These are phyloP conservation scores for Bombardia bombarda DNA, from an alignment of 495 filamentous ascomycete genomes.

Conservation along the genomic window DNA sequence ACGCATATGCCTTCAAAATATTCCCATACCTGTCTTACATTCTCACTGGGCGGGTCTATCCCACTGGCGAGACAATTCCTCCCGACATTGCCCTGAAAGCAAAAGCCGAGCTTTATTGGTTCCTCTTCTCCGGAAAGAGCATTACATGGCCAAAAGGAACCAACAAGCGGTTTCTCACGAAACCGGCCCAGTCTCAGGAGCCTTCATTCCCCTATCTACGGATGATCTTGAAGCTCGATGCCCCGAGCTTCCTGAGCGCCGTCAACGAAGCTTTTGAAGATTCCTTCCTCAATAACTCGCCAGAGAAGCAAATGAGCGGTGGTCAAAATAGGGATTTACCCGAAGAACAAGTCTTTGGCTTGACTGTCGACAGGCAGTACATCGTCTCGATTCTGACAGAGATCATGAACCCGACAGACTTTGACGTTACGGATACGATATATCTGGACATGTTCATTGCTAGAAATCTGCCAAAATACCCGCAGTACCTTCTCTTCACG, in stretches of 20 bases:
- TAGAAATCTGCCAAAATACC: slow-evolving; percentile 91
- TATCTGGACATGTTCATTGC: slow-evolving; percentile 98
- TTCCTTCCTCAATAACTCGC: slow-evolving; percentile 74
- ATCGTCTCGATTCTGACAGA: slow-evolving; percentile 83
- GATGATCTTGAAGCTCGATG: slow-evolving; percentile 77
- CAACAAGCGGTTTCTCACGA: slow-evolving; percentile 45
- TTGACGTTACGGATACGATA: slow-evolving; percentile 73
- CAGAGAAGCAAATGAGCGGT: slow-evolving; percentile 48
- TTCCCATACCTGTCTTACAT: slow-evolving; percentile 92
- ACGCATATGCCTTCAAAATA: slow-evolving; percentile 62
- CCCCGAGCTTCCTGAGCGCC: slow-evolving; percentile 87
- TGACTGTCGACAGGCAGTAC: slow-evolving; percentile 82
- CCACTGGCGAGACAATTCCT: slow-evolving; percentile 65
- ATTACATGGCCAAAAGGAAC: slow-evolving; percentile 55
- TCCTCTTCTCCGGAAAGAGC: slow-evolving; percentile 77
- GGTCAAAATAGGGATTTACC: slow-evolving; percentile 38
- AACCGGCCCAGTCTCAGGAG: slow-evolving; percentile 39
- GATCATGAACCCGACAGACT: slow-evolving; percentile 69
- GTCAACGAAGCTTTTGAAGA: slow-evolving; percentile 98
- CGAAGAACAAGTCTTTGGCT: slow-evolving; percentile 57
- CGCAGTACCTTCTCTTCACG: slow-evolving; percentile 85
- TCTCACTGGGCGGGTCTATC: slow-evolving; percentile 86
- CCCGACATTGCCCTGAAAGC: slow-evolving; percentile 63
- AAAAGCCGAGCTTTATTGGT: slow-evolving; percentile 84
- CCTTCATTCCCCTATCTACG: slow-evolving; percentile 76